Conservation (phyloP, 768 basidiomycete species). For the Amanita pallidorosea region DNA sequence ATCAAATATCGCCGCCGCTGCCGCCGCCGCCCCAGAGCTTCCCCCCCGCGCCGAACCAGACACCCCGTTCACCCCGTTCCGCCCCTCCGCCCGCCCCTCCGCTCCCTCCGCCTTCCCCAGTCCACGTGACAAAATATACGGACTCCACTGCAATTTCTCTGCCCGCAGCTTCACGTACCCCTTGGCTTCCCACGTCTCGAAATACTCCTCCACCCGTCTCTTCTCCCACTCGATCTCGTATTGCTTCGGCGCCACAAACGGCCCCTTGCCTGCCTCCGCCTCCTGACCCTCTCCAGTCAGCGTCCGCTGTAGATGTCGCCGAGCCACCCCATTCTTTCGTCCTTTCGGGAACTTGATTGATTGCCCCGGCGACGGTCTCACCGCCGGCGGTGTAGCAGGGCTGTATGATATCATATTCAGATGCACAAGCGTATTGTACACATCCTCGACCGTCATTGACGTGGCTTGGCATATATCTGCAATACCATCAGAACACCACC, state of each 20-base stretch:
- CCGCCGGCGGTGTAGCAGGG: constrained; percentile 36
- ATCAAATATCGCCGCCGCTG: constrained; percentile 5
- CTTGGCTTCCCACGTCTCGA: constrained; percentile 66
- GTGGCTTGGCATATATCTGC: constrained; percentile 79
- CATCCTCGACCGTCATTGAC: constrained; percentile 86
- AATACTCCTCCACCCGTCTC: constrained; percentile 50
- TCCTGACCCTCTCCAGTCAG: constrained; percentile 40
- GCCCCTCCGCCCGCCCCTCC: neutral
- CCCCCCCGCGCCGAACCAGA: constrained; percentile 15
- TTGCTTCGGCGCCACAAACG: constrained; percentile 51
- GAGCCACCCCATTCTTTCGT: constrained; percentile 52
- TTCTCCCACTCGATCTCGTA: constrained; percentile 75
- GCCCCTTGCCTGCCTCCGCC: constrained; percentile 29
- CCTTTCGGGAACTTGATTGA: constrained; percentile 67
- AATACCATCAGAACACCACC: constrained; percentile 2
- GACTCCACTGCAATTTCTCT: constrained; percentile 90
- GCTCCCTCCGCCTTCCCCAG: constrained; percentile 12
- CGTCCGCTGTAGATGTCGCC: constrained; percentile 51
- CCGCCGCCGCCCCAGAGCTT: constrained; percentile 28
- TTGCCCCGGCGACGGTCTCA: constrained; percentile 66
- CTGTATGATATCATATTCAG: constrained; percentile 64
- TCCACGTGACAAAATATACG: constrained; percentile 62
- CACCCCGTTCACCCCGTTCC: neutral
- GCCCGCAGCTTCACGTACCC: constrained; percentile 68
- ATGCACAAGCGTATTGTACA: constrained; percentile 61